These are phyloP conservation scores for Phytopythium chamaehyphon DNA, from an alignment of 352 stramenopile species.

Conservation along the genomic window DNA sequence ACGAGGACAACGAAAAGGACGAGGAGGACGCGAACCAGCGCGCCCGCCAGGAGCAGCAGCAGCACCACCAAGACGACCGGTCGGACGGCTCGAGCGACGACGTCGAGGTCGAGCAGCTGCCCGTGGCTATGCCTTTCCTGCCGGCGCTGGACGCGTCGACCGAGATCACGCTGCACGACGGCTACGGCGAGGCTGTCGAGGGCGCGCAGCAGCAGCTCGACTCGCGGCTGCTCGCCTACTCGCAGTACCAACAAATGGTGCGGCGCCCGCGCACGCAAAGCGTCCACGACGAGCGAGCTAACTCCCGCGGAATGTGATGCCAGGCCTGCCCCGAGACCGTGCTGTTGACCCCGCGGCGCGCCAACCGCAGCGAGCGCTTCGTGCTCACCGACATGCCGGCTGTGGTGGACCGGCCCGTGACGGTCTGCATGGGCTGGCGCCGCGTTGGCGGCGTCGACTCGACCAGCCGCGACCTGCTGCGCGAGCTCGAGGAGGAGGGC, in stretches of 20 bases:
- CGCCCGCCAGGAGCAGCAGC: too few relatives aligned
- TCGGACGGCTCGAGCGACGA: conserved; percentile 33
- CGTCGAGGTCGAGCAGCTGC: conserved; percentile 46
- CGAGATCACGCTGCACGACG: conserved; percentile 80
- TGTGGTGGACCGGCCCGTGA: conserved; percentile 69
- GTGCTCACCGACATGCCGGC: conserved; percentile 55
- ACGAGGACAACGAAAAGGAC: too few relatives aligned
- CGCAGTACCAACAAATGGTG: conserved; percentile 81
- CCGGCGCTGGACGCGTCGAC: conserved; percentile 79
- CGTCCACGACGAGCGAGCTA: too few relatives aligned
- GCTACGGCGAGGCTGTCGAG: conserved; percentile 73
- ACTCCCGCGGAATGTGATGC: not conserved
- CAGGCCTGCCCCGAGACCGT: conserved; percentile 55
- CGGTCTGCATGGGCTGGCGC: conserved; percentile 85
- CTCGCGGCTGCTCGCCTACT: conserved; percentile 77
- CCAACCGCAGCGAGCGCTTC: conserved; percentile 37
- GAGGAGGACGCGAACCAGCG: too few relatives aligned
- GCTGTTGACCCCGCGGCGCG: conserved; percentile 56
- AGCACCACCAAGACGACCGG: conserved; percentile 6
- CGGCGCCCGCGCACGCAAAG: too few relatives aligned
- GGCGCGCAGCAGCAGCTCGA: conserved; percentile 70
- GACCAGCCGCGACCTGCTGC: conserved; percentile 68
- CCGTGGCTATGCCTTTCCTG: conserved; percentile 57
- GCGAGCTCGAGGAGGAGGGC: conserved; percentile 79
- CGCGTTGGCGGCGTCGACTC: conserved; percentile 71